Base-by-base conservation (phyloP, 495 filamentous ascomycete species). In the Neurospora sp. region DNA sequence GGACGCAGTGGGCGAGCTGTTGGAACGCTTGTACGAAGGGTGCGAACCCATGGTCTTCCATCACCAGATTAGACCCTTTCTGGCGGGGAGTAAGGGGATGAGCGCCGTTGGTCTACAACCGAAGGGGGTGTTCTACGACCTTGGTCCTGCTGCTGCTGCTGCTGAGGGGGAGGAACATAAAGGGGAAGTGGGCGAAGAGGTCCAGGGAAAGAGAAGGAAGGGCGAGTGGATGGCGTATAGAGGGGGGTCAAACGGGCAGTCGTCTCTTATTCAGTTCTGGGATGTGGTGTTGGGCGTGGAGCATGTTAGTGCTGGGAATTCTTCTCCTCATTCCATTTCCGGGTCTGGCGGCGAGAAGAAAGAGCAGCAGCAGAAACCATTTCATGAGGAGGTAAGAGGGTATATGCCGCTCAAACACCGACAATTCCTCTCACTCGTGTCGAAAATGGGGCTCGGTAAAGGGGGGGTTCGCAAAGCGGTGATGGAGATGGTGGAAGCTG, bases 1-100 rank as follows among this genome's bases (percentile, higher is more conserved):
- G n/a, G 90, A 90, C 73, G 89, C 91, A 45, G 86, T 97, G 3
- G 90, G 85, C 2, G 76, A 76, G 0, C 77, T 97, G 1, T 83
- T 98, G 1, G 86, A 89, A 59, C 87, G 90, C 22, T 94, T 99
- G 92, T 91, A 97, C 78, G 96, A 98, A 76, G 90, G 89, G 76
- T 98, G 96, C 80, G 93, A 97, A 77, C 94, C 95, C 0, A 90
- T 93, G 75, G 89, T 96, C 70, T 99, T 99, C 83, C 98, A 97
- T 81, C 89, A 97, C 80, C 90, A 89, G 48, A 95, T 99, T 75
- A 89, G 96, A 22, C 96, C 96, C 0, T 98, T 97, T 80, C 87
- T 99, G 4, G 95, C 96, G 8, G 96, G 96, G 7, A 93, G 92
- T 78, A 97, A 97, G 86, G 98, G 98, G 78, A 99, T 99, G 96